Base-by-base conservation (phyloP, 2,329 filamentous ascomycete genomes). In the Scedosporium dehoogii region DNA sequence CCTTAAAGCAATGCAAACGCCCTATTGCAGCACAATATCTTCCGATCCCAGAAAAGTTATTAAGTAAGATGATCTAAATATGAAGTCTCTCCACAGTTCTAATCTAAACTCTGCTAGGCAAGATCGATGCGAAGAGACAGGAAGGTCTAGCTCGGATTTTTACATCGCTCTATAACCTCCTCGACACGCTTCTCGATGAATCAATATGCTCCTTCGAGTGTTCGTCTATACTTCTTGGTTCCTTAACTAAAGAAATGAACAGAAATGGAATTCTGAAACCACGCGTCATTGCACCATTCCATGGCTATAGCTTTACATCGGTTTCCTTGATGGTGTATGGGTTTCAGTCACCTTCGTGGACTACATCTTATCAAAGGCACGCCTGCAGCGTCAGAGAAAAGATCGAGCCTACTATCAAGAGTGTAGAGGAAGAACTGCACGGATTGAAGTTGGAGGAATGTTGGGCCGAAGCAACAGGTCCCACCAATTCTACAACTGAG, bases 141-240 rank as follows among this genome's bases (percentile, higher is more conserved):
- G 46, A 51, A 51, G 46, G 46, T 51, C 46, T 51, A 51, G 46
- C 46, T 51, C 46, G n/a, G 46, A 51, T 51, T 51, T 51, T 51
- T 16, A 21, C 46, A 51, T 51, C 46, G n/a, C 46, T 51, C 46
- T 51, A 51, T 51, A 51, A 21, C 46, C 46, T 51, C 46, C 46
- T 51, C n/a, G 46, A 51, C 23, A 51, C 46, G 16, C 46, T 51
- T 51, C 46, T 51, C 46, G 46, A 18, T 38, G 25, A 58, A 48
- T 3, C 56, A 12, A 53, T 12, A 33, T 69, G 64, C 60, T 61
- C 48, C 21, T 64, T 63, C 33, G 65, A 63, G 21, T 69, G 66
- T 25, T 65, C 63, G 6, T 63, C 64, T 2, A 64, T 66, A 12
- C 57, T 67, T 9, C 63, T 69, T 6, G 67, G 68, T 29, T 60